Percentiles rank a stretch among this genome's conserved stretches.
phyloP scores from a whole-genome alignment of 192 early-diverging fungal species.

The Podila epigama region DNA sequence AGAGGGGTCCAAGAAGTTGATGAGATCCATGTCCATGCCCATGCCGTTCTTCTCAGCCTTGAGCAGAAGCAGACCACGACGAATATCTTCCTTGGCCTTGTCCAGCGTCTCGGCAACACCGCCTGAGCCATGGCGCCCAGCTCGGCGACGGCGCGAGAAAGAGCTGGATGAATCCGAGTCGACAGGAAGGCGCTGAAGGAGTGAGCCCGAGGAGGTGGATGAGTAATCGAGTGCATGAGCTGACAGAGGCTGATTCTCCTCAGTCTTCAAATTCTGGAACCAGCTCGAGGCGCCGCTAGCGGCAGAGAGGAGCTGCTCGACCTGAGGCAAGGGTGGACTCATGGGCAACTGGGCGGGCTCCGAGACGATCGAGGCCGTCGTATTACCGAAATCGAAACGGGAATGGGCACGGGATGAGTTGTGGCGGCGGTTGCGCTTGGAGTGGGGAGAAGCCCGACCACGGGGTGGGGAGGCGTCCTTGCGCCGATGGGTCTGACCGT shows the following conservation, averaged over 20 bases:
- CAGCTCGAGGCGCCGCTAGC: slow-evolving; percentile 41
- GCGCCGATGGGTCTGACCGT: slow-evolving; percentile 10
- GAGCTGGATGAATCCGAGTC: slow-evolving; percentile 30
- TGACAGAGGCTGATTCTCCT: slow-evolving; percentile 39
- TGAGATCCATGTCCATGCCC: slow-evolving; percentile 47
- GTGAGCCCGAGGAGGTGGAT: slow-evolving; percentile 24
- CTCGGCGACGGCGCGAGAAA: slow-evolving; percentile 45
- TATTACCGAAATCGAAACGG: slow-evolving; percentile 34
- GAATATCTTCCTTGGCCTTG: slow-evolving; percentile 54
- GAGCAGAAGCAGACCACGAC: slow-evolving; percentile 42
- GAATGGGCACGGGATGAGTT: slow-evolving; percentile 23
- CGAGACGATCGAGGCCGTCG: background rate
- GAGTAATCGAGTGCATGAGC: slow-evolving; percentile 27
- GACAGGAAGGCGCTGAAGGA: slow-evolving; percentile 13
- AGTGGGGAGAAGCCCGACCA: slow-evolving; percentile 2
- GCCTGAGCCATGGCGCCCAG: slow-evolving; percentile 27
- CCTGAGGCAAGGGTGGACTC: slow-evolving; percentile 37
- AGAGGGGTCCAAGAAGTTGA: slow-evolving; percentile 37
- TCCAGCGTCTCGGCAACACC: slow-evolving; percentile 40
- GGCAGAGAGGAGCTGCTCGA: slow-evolving; percentile 25
- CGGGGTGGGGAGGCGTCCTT: slow-evolving; percentile 28
- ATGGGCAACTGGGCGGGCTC: slow-evolving; percentile 30
- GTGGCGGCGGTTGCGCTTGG: slow-evolving; percentile 37
- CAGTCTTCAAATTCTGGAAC: slow-evolving; percentile 48
- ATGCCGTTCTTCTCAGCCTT: slow-evolving; percentile 50